These are phyloP conservation scores for Pisolithus thermaeus DNA, from an alignment of 1,284 basidiomycete genomes.

Conservation along the genomic window DNA sequence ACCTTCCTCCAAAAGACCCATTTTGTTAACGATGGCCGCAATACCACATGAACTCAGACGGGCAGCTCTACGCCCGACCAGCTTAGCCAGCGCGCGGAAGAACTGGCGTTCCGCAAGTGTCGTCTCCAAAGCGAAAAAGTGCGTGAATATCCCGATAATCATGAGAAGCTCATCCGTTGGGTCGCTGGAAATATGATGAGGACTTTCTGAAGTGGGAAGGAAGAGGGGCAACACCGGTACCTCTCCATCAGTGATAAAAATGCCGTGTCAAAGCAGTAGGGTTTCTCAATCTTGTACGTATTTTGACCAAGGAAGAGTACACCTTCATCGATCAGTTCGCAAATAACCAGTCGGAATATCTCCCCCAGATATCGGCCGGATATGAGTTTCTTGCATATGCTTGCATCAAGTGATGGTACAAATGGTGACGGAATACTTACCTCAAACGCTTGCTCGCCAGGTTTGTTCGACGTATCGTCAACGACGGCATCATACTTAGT, in stretches of 20 bases:
- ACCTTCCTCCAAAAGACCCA: constrained; percentile 84
- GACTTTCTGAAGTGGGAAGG: not conserved
- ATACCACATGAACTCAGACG: constrained; percentile 90
- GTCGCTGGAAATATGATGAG: constrained; percentile 51
- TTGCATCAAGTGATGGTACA: not conserved
- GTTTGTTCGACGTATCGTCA: constrained; percentile 94
- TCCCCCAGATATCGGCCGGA: constrained; percentile 97
- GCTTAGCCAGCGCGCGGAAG: constrained; percentile 86
- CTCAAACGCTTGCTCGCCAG: constrained; percentile 90
- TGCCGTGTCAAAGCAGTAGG: constrained; percentile 93
- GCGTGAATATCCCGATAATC: constrained; percentile 93
- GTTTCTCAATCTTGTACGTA: constrained; percentile 94
- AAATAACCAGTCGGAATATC: constrained; percentile 89
- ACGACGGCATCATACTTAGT: constrained; percentile 94
- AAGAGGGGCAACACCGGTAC: constrained; percentile 31
- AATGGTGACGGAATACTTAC: constrained; percentile 30
- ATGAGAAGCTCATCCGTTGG: constrained; percentile 97
- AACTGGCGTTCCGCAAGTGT: constrained; percentile 92
- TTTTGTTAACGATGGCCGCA: constrained; percentile 89
- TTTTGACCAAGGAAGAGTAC: constrained; percentile 96
- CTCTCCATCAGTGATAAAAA: constrained; percentile 96
- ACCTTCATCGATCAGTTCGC: constrained; percentile 95
- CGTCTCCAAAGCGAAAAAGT: constrained; percentile 93
- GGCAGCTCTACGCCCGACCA: constrained; percentile 88
- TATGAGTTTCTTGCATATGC: constrained; percentile 79